phyloP scores from a whole-genome alignment of 176 grass and related monocot species.

The Canna indica region DNA sequence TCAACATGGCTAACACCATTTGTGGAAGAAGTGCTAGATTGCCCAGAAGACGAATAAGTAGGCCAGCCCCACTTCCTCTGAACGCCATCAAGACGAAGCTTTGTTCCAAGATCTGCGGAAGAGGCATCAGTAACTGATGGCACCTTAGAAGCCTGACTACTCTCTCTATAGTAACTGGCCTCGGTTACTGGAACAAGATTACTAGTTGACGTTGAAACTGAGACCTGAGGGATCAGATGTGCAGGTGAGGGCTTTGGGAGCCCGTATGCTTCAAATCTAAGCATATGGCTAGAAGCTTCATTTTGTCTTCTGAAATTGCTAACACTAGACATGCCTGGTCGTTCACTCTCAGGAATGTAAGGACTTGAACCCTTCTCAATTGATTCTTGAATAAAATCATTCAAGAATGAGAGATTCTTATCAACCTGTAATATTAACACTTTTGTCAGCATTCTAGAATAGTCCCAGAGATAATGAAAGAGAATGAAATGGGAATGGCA shows the following conservation, averaged over 20 bases:
- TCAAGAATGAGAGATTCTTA: conserved; percentile 64
- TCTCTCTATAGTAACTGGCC: conserved; percentile 56
- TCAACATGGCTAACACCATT: conserved; percentile 50
- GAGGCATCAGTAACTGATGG: conserved; percentile 33
- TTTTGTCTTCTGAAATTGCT: conserved; percentile 50
- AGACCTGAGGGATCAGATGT: conserved; percentile 35
- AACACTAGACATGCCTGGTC: conserved; percentile 47
- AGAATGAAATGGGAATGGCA: background rate
- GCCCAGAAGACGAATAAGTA: conserved; percentile 63
- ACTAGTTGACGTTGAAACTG: conserved; percentile 23
- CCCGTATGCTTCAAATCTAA: conserved; percentile 96
- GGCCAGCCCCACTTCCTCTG: conserved; percentile 89
- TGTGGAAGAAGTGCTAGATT: conserved; percentile 53
- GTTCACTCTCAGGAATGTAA: conserved; percentile 73
- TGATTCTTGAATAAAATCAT: conserved; percentile 68
- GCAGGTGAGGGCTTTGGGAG: conserved; percentile 56
- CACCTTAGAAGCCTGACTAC: conserved; percentile 33
- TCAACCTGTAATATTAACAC: conserved; percentile 41
- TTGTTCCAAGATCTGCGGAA: conserved; percentile 56
- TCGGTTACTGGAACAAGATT: conserved; percentile 68
- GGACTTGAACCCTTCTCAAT: conserved; percentile 81
- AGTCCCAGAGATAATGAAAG: background rate
- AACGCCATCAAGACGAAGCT: conserved; percentile 91
- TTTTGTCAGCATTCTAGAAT: conserved; percentile 18
- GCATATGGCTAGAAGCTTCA: conserved; percentile 63